Base-by-base conservation (phyloP, 1,284 basidiomycete species). In the Cystobasidium sp. region DNA sequence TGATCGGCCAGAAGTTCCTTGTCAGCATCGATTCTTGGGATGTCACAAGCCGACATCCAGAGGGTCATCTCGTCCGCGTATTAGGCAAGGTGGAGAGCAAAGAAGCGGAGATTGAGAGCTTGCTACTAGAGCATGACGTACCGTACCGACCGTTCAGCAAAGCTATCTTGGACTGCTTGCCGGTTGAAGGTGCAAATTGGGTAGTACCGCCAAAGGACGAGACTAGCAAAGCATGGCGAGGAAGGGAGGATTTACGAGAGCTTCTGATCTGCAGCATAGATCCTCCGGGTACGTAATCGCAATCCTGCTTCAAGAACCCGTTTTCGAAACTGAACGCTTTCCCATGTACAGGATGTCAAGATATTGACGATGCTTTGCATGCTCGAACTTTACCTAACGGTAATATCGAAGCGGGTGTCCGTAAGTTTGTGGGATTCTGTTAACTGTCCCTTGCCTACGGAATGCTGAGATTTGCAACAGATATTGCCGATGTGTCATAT, bases 321-420 rank as follows among this genome's bases (percentile, higher is more conserved):
- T 31, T 31, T 24, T 59, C 1, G 10, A 41, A 22, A 22, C 16
- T 52, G 22, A 37, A 14, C 7, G 20, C 43, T 55, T 47, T 43
- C 72, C 14, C 39, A 39, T 55, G 16, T 52, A 39, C 81, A 91
- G 94, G 90, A 49, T 99, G 97, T 83, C 94, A 97, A 81, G 97
- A 99, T 84, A 99, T 99, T 55, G 97, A 99, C 81, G 97, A 99
- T 82, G 97, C 97, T 0, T 84, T 99, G n/a, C 97, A 99, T 83
- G 97, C 97, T 9, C 87, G 91, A 68, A 85, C 83, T 61, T 84
- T 99, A 39, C 89, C 93, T 0, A 97, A 97, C 80, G 96, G 96
- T 1, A 95, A 97, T 82, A 92, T 98, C 76, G 93, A 99, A 82
- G 94, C 94, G 41, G 97, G 97, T 65, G 97, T 99, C 77, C 96